Evolutionary conservation across 306 rosid species (phyloP), one percentile per base, ranked within the genome.

Genomic region (Castanea mollissima): DNA sequence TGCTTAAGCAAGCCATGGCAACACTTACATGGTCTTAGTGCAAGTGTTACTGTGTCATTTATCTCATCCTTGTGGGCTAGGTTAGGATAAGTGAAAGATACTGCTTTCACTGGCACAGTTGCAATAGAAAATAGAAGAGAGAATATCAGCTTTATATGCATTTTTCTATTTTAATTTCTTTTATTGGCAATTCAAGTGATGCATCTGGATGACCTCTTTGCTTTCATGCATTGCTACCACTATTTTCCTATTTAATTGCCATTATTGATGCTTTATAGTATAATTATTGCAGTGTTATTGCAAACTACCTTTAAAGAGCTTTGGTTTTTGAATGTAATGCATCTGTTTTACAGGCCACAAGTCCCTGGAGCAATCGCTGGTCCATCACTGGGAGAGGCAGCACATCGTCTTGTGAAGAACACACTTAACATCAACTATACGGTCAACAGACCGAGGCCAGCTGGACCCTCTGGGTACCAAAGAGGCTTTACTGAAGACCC

Each of bases 401-500:
- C 99, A 59, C 98, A 91, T 76, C 97, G 99, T 57, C 97, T 95
- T 54, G 93, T 95, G 72, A 95, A 90, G 88, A 91, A 88, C 83
- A 80, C 98, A 25, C 96, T 95, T 15, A 91, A 89, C 78, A 74
- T 93, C 35, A 87, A 81, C 49, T 56, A 83, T 76, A 71, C 86
- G 74, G 85, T 70, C 78, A 85, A 82, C 86, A 81, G 92, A 83
- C 79, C 74, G 2, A 87, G 93, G 81, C 84, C 89, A 56, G 77
- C 85, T 78, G 96, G 93, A 82, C 80, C 97, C 58, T 81, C 93
- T 74, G 94, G 96, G 81, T 90, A 90, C 74, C 97, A 88, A 70
- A 87, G 79, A 49, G 89, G 91, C 73, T 85, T 86, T 71, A 87
- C 86, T 2, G 97, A 88, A 83, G 99, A 95, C 69, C 55, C 88